Percentiles rank a stretch among this genome's conserved stretches.
Conservation (phyloP, 2,329 filamentous ascomycete genomes). For the Alternaria longipes region DNA sequence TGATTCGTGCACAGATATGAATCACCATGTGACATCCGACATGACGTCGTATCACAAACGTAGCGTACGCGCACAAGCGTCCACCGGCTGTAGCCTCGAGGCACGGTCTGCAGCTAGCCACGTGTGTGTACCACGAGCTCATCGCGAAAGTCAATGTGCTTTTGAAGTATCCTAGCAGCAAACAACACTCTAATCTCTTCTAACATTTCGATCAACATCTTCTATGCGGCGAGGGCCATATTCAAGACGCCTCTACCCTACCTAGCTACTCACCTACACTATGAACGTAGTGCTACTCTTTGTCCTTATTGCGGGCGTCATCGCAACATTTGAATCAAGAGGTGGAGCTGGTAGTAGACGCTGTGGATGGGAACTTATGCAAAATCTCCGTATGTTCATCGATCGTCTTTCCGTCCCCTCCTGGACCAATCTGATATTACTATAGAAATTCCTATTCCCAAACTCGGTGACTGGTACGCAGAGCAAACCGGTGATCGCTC, state of each 20-base stretch:
- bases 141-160: not conserved
- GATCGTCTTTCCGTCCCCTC: not conserved
- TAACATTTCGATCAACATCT: not conserved
- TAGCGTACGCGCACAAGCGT: not conserved
- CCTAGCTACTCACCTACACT: not conserved
- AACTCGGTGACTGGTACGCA: conserved; percentile 20
- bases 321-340: not conserved
- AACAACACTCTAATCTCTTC: not conserved
- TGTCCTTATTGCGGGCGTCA: not conserved
- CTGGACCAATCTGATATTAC: not conserved
- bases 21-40: conserved; percentile 2
- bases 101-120: conserved; percentile 18
- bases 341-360: not conserved
- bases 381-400: conserved; percentile 11
- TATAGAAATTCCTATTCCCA: conserved; percentile 21
- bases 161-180: not conserved
- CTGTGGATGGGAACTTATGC: conserved; percentile 26
- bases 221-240: not conserved
- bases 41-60: conserved; percentile 5
- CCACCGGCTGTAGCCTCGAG: conserved; percentile 9
- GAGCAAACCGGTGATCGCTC: conserved; percentile 25
- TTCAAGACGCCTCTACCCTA: not conserved
- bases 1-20: not conserved
- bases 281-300: not conserved
- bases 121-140: conserved; percentile 13